These are phyloP conservation scores for Scleromitrula shiraiana DNA, from an alignment of 2,329 filamentous ascomycete genomes.

Conservation along the genomic window DNA sequence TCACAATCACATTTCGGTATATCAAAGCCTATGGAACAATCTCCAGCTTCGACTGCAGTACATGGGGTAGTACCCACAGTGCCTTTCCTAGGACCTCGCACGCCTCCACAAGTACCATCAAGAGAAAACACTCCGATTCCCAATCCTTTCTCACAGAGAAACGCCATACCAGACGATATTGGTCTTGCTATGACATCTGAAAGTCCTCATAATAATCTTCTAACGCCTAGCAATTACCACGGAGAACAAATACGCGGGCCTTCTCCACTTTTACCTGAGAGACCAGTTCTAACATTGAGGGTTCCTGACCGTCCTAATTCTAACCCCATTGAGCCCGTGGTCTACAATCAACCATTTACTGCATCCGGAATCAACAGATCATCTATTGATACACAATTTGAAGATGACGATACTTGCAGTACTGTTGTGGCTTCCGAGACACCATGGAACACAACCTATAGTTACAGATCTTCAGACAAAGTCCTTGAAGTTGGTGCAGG, in stretches of 20 bases:
- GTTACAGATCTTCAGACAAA: not conserved
- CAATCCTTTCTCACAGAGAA: constrained; percentile 28
- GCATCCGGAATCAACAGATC: constrained; percentile 15
- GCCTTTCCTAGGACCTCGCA: constrained; percentile 12
- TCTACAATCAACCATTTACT: constrained; percentile 4
- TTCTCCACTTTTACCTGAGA: constrained; percentile 28
- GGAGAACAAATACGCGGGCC: constrained; percentile 18
- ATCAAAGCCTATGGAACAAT: constrained; percentile 1
- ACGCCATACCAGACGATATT: constrained; percentile 23
- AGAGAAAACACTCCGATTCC: constrained; percentile 12
- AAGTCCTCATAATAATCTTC: not conserved
- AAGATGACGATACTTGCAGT: constrained; percentile 21
- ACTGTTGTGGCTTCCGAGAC: constrained; percentile 8
- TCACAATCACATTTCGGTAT: constrained; percentile 9
- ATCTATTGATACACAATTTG: constrained; percentile 28
- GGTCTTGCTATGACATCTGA: constrained; percentile 24
- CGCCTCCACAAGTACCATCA: constrained; percentile 22
- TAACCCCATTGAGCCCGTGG: constrained; percentile 12
- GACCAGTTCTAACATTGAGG: constrained; percentile 23
- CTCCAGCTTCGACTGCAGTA: constrained; percentile 4
- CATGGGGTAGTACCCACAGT: constrained; percentile 21
- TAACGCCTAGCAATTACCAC: constrained; percentile 1
- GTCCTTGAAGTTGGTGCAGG: not conserved
- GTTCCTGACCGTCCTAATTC: constrained; percentile 15
- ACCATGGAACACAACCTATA: constrained; percentile 7